A percentile compares a stretch with the other conserved stretches of the same genome.
Evolutionary conservation across 805 yeast species (phyloP).

Genomic region (Saccharomycopsis fibuligera): DNA sequence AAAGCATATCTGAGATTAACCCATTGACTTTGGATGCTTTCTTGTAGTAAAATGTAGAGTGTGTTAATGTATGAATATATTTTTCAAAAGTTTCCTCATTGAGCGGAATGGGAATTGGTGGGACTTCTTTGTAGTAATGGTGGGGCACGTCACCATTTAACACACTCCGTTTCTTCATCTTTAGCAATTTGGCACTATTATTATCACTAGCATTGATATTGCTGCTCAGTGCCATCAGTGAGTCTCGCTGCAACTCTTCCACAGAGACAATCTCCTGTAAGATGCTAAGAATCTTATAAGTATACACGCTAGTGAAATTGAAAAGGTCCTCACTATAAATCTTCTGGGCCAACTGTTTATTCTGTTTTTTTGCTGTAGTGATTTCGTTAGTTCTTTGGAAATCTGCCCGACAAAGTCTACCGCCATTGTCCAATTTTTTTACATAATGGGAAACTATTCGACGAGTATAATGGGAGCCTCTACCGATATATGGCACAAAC

Average conservation of each 20-base stretch:
- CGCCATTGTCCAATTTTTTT: slow-evolving; percentile 1
- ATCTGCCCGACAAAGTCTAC: slow-evolving; percentile 3
- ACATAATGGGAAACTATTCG: slow-evolving; percentile 10
- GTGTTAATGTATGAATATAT: slow-evolving; percentile 33
- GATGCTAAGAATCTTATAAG: slow-evolving; percentile 11
- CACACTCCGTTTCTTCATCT: background rate
- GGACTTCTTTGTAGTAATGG: slow-evolving; percentile 29
- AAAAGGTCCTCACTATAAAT: slow-evolving; percentile 4
- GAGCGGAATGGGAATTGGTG: slow-evolving; percentile 29
- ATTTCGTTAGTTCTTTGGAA: background rate
- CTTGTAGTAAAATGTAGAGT: slow-evolving; percentile 31
- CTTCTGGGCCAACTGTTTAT: background rate
- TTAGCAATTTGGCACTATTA: background rate
- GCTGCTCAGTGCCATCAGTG: too few species aligned
- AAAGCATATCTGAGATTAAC: slow-evolving; percentile 32
- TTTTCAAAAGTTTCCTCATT: slow-evolving; percentile 27
- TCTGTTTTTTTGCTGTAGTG: slow-evolving; percentile 2
- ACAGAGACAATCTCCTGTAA: slow-evolving; percentile 11
- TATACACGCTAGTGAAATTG: background rate
- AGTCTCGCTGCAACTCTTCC: slow-evolving; percentile 3
- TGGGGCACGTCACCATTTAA: background rate
- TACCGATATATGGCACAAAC: slow-evolving; percentile 17
- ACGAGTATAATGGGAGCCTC: slow-evolving; percentile 14
- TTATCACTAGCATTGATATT: too few species aligned
- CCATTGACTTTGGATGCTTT: slow-evolving; percentile 34